Evolutionary conservation across 2,329 filamentous ascomycete species (phyloP), one percentile per base, ranked within the genome.

Genomic region (Amesomyces nigricolor): DNA sequence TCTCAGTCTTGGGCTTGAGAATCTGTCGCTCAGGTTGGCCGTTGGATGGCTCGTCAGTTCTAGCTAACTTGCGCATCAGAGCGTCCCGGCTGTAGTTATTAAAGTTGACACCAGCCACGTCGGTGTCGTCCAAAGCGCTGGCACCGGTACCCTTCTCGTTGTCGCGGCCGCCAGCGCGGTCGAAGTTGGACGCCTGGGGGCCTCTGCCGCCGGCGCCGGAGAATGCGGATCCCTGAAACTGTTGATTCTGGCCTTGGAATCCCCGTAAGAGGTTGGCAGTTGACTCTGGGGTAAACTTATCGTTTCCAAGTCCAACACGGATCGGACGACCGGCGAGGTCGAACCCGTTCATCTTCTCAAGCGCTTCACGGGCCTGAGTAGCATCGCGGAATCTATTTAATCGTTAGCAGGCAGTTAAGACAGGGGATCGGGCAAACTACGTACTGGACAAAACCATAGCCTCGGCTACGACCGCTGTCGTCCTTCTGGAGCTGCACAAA

Each of bases 261-360:
- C 90, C 90, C 77, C 95, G 90, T 69, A 95, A 78, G 70, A 95
- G 83, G 75, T 89, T 91, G 72, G 90, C 88, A 73, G 90, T 96
- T 74, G 91, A 94, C 77, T 97, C 94, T 68, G 91, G 88, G 74
- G 91, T 97, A 76, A 97, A 97, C 83, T 97, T 97, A 88, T 99
- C 94, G 78, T 96, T 99, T 75, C 94, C 94, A 77, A 99, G 89
- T 73, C 94, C 94, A 73, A 99, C 95, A 70, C 94, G 91, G 72
- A 99, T 97, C 62, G 91, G 91, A 71, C 94, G 91, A 73, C 91
- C 91, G 67, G 94, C 94, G 65, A 99, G 85, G 75, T 97, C 94
- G 76, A 97, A 99, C 62, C 92, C 91, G 74, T 99, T 99, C 92
- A 99, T 96, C 75, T 96, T 96, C 73, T 96, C 91, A 62, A 99